phyloP scores from a whole-genome alignment of 2,329 filamentous ascomycete genomes.

The Cylindrodendrum hubeiense region DNA sequence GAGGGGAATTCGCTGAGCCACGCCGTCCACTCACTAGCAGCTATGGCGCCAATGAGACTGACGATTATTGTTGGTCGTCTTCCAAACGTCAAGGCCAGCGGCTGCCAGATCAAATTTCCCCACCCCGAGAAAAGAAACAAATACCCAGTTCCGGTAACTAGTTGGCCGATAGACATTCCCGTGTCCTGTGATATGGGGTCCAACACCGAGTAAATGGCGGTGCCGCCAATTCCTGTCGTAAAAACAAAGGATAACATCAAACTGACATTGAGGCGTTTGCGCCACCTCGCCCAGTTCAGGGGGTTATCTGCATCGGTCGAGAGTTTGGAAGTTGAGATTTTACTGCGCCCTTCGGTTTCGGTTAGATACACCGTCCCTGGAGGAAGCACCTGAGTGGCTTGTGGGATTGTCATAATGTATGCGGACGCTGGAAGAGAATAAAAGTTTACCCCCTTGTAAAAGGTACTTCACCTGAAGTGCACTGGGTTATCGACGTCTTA shows the following conservation, averaged over 20 bases:
- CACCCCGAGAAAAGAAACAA: conserved; percentile 56
- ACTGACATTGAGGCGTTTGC: not conserved
- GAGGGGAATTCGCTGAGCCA: no score
- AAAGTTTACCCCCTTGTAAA: no score
- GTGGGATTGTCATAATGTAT: no score
- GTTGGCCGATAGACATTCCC: not conserved
- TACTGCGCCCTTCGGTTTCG: no score
- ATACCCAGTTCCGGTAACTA: not conserved
- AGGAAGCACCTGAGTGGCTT: no score
- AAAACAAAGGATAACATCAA: not conserved
- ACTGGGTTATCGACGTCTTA: no score
- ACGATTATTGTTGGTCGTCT: conserved; percentile 43
- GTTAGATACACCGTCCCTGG: no score
- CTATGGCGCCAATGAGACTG: no score
- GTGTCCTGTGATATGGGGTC: not conserved
- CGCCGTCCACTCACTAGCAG: no score
- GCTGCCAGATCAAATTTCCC: conserved; percentile 59
- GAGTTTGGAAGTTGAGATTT: not conserved
- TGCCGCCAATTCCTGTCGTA: not conserved
- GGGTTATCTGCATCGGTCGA: conserved; percentile 1
- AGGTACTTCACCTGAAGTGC: no score
- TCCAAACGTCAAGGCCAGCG: conserved; percentile 57
- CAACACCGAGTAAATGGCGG: not conserved
- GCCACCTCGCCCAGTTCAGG: not conserved
- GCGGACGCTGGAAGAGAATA: no score